Percentiles rank a stretch among this genome's conserved stretches.
These are phyloP conservation scores for Colletotrichum liriopes DNA, from an alignment of 2,329 filamentous ascomycete genomes.

Conservation along the genomic window DNA sequence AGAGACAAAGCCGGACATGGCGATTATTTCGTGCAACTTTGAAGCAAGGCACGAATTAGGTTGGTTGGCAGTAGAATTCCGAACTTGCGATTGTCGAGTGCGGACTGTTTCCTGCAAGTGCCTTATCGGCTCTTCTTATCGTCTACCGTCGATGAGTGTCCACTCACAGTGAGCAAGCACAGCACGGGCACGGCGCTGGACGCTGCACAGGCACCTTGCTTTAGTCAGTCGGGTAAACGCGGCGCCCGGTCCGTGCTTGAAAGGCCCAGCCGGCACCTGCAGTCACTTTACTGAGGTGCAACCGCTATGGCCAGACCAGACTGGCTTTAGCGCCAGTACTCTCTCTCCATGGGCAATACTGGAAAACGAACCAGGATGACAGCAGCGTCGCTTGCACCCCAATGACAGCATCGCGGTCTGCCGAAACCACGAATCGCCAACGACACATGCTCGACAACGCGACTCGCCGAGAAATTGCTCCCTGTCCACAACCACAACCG, in stretches of 20 bases:
- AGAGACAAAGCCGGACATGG: not conserved
- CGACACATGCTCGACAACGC: conserved; percentile 34
- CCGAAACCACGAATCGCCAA: conserved; percentile 29
- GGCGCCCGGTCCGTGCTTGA: conserved; percentile 5
- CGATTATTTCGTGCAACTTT: not conserved
- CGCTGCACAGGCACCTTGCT: not conserved
- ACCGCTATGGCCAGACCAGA: conserved; percentile 13
- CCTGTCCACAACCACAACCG: conserved; percentile 14
- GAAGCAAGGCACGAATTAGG: not conserved
- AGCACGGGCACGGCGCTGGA: conserved; percentile 7
- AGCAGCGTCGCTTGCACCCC: conserved; percentile 28
- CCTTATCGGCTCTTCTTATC: not conserved
- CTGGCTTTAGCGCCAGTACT: conserved; percentile 5
- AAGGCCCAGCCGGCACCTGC: not conserved
- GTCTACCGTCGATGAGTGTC: not conserved
- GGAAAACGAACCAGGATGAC: conserved; percentile 31
- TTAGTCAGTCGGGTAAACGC: conserved; percentile 31
- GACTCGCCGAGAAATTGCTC: conserved; percentile 18
- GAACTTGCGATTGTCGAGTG: not conserved
- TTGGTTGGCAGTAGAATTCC: not conserved
- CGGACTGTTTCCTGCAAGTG: not conserved
- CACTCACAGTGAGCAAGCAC: conserved; percentile 2
- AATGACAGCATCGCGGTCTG: conserved; percentile 39
- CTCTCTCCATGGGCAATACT: not conserved
- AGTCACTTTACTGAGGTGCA: not conserved